Base-by-base conservation (phyloP, 1,139 yeast species). In the Lodderomyces elongisporus region DNA sequence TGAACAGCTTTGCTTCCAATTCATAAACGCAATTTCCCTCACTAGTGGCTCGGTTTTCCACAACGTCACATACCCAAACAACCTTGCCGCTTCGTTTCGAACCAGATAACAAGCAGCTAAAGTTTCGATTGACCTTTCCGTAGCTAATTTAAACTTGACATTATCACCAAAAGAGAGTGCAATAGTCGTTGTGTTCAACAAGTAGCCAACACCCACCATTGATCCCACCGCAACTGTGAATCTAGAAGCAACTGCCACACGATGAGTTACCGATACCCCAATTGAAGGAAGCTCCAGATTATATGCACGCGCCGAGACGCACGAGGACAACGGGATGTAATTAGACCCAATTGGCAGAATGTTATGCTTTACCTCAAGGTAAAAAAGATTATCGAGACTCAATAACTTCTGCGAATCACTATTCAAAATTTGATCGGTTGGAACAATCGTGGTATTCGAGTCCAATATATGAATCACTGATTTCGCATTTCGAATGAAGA, bases 371-470 rank as follows among this genome's bases (percentile, higher is more conserved):
- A 40, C 23, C 16, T 40, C 43, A 6, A 38, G 25, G 17, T 35
- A 40, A 7, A 32, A 17, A 1, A 33, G 17, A 4, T 30, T 21
- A 12, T 12, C 25, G 14, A 25, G 14, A 10, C 17, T 14, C 12
- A 12, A 2, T 10, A 25, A 14, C 5, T 32, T 26, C 22, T 17
- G 14, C 10, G 25, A 8, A 8, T 22, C 20, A 12, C 29, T 20
- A 2, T 29, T 14, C 9, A 34, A 25, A 3, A 39, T 23, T 16
- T 34, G 36, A 18, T 39, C 40, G 9, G 22, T 27, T 3, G 43
- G 43, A 2, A 38, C 28, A 3, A 40, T 40, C n/a, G 40, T 35
- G 3, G 37, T 35, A 20, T 38, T 38, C 23, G 39, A 33, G 25
- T 35, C 35, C 4, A 13, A 17, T 14, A 40, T 35, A 7, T 32